Evolutionary conservation across 495 filamentous ascomycete species (phyloP), one percentile per base, ranked within the genome.

Genomic region (Daldinia childiae): DNA sequence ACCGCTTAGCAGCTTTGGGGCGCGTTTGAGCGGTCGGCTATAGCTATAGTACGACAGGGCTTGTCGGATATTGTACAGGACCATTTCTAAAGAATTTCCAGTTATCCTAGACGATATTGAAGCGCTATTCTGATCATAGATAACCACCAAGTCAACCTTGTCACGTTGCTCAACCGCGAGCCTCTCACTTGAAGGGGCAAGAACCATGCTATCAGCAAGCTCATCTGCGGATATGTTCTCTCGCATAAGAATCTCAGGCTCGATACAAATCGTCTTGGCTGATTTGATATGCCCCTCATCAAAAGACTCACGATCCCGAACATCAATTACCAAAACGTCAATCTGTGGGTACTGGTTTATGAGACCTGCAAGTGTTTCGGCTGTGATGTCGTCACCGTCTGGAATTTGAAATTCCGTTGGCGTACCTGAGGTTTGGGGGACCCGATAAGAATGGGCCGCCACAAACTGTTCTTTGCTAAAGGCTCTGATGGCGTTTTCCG

Each of bases 251-350:
- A 87, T 87, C 41, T 94, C 87, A n/a, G 95, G 93, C 73, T 99
- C 95, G 57, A 98, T 85, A 79, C 95, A 98, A 48, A 98, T 91
- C 34, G 94, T 90, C 8, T 87, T 91, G 58, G 88, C 87, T 8
- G 90, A 88, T 81, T 88, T 90, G 45, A 99, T 93, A 73, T 99
- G 96, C 1, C 95, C 95, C 39, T 87, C 82, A 70, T 98, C 93
- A 76, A 91, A 99, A 34, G 92, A 86, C 43, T 92, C 90, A 36
- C 95, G 91, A 67, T 85, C 82, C 26, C 96, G 89, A 54, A 98
- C 89, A 81, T 98, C 95, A 69, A 99, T 91, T 17, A 98, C 67
- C 2, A 99, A 80, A 4, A 97, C 83, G 39, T 85, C 87, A 61
- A 87, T 85, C 59, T 82, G 83, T 39, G 65, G 67, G 9, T 74